These are phyloP conservation scores for Globisporangium ultimum DNA, from an alignment of 352 stramenopile species.

Conservation along the genomic window DNA sequence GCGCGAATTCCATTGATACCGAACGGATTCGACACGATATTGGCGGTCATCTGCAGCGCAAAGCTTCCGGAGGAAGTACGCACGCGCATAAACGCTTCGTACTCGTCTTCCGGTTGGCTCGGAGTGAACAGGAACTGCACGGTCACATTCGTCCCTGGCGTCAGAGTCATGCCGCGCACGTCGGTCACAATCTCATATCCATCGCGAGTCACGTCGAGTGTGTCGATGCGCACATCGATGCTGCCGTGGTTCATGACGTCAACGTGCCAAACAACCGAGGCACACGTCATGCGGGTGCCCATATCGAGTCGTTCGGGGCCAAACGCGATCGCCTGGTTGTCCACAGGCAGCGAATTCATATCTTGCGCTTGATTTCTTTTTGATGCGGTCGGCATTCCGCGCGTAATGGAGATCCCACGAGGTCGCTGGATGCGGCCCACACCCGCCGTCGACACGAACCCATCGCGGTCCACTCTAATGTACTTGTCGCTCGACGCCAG, in stretches of 20 bases:
- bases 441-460: constrained; percentile 6
- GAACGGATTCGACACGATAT: constrained; percentile 25
- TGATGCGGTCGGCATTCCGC: constrained; percentile 10
- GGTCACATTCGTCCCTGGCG: constrained; percentile 27
- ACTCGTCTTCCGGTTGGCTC: constrained; percentile 18
- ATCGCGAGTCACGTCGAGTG: constrained; percentile 39
- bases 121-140: constrained; percentile 40
- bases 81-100: constrained; percentile 32
- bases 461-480: neutral
- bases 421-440: constrained; percentile 13
- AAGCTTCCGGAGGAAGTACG: constrained; percentile 49
- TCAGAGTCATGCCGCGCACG: constrained; percentile 30
- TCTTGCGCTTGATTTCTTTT: neutral
- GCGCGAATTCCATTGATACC: constrained; percentile 22
- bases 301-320: constrained; percentile 28
- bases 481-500: neutral
- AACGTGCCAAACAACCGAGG: constrained; percentile 26
- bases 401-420: constrained; percentile 40
- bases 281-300: constrained; percentile 33
- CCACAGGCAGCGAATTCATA: neutral
- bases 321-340: constrained; percentile 38
- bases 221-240: constrained; percentile 27
- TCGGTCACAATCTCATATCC: constrained; percentile 36
- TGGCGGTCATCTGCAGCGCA: constrained; percentile 30
- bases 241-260: constrained; percentile 32